Evolutionary conservation across 2,329 filamentous ascomycete species (phyloP).

Genomic region (Alternaria sp.): DNA sequence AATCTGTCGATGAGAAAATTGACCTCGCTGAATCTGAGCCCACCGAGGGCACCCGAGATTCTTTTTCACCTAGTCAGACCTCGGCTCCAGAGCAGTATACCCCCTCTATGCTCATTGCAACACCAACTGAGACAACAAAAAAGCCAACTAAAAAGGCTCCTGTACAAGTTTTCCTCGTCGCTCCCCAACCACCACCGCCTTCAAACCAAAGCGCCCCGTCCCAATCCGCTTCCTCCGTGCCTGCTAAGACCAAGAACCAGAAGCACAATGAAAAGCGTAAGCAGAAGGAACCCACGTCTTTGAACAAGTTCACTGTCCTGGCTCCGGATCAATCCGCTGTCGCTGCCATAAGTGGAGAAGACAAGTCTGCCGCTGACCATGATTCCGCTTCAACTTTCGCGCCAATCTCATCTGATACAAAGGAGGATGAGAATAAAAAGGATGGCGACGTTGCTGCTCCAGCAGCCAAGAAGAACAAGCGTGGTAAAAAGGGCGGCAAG

Average conservation of each 20-base stretch:
- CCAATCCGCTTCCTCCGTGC: background rate
- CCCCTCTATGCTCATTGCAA: background rate
- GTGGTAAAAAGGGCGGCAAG: slow-evolving; percentile 8
- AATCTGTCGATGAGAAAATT: too few species aligned
- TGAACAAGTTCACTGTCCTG: background rate
- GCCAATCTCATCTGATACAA: background rate
- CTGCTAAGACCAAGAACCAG: background rate
- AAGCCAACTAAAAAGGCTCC: background rate
- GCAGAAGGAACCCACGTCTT: background rate
- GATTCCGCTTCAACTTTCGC: background rate
- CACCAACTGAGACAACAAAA: background rate
- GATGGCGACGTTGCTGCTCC: background rate
- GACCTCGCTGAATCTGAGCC: too few species aligned
- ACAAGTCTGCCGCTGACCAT: too few species aligned
- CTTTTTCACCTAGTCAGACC: background rate
- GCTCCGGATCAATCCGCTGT: background rate
- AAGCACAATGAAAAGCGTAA: background rate
- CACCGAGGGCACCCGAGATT: background rate
- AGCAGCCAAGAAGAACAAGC: background rate
- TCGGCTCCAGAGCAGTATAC: background rate
- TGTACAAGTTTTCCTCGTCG: background rate
- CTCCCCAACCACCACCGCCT: background rate
- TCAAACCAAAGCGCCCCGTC: background rate
- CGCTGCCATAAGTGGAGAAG: background rate
- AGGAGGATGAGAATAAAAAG: background rate